phyloP scores from a whole-genome alignment of 164 flowering plant species.

The Magnolia officinalis region DNA sequence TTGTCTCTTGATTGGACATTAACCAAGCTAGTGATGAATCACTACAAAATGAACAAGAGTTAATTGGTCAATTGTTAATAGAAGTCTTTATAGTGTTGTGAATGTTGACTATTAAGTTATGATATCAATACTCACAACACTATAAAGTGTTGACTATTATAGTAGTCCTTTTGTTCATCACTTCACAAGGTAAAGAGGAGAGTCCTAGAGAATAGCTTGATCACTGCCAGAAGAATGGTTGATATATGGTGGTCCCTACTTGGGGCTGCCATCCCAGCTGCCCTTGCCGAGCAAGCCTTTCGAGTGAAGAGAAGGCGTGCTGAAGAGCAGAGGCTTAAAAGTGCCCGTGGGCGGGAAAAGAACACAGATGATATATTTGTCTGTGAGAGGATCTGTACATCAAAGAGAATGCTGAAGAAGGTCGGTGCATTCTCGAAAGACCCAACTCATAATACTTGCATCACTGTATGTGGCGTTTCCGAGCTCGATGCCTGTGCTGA shows the following conservation, averaged over 20 bases:
- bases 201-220: background rate
- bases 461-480: constrained; percentile 85
- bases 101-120: background rate
- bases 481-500: constrained; percentile 88
- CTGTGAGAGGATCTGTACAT: constrained; percentile 91
- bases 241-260: constrained; percentile 76
- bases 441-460: constrained; percentile 77
- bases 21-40: constrained; percentile 99
- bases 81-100: background rate
- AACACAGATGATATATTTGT: constrained; percentile 80
- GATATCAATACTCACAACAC: background rate
- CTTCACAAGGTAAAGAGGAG: background rate
- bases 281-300: constrained; percentile 63
- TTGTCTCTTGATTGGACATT: constrained; percentile 99
- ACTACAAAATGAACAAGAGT: constrained; percentile 36
- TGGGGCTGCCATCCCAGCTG: constrained; percentile 60
- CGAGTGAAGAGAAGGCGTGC: constrained; percentile 57
- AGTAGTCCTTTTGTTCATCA: background rate
- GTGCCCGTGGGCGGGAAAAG: constrained; percentile 77
- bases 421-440: constrained; percentile 86
- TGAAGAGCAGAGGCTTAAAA: constrained; percentile 64
- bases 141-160: too few relatives aligned
- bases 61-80: too few relatives aligned
- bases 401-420: constrained; percentile 84
- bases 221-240: constrained; percentile 39